These are phyloP conservation scores for Fusarium nygamai DNA, from an alignment of 2,329 filamentous ascomycete genomes.

Conservation along the genomic window DNA sequence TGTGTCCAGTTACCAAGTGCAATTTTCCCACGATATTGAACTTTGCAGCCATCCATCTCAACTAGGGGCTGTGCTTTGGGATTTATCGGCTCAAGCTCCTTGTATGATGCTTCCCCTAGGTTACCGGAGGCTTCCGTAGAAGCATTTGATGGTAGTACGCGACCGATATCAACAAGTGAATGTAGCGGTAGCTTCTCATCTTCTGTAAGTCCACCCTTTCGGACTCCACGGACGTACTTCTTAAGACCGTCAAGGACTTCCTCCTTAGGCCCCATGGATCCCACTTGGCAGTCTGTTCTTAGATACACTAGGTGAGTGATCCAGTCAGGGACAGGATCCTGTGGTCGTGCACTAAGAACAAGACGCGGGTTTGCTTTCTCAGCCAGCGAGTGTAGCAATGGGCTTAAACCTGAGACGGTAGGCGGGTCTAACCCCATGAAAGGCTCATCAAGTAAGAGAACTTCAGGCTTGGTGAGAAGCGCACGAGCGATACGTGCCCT, in stretches of 20 bases:
- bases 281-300: conserved; percentile 72
- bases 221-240: conserved; percentile 59
- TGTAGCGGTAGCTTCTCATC: conserved; percentile 60
- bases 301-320: conserved; percentile 85
- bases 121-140: conserved; percentile 9
- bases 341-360: conserved; percentile 80
- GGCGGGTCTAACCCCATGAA: conserved; percentile 96
- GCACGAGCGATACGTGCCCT: conserved; percentile 89
- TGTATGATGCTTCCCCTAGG: conserved; percentile 10
- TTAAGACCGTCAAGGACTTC: conserved; percentile 66
- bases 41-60: conserved; percentile 85
- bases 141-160: conserved; percentile 49
- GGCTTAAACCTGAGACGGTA: conserved; percentile 76
- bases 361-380: conserved; percentile 74
- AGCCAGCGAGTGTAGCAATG: conserved; percentile 75
- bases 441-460: conserved; percentile 89
- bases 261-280: conserved; percentile 71
- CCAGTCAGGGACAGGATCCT: conserved; percentile 90
- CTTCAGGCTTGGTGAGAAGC: conserved; percentile 79
- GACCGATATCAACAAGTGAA: conserved; percentile 61
- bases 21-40: conserved; percentile 80
- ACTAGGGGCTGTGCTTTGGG: conserved; percentile 74
- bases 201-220: conserved; percentile 54
- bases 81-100: conserved; percentile 37
- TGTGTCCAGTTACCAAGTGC: conserved; percentile 86